Base-by-base conservation (phyloP, 164 flowering plant species). In the Kalanchoe fedtschenkoi region DNA sequence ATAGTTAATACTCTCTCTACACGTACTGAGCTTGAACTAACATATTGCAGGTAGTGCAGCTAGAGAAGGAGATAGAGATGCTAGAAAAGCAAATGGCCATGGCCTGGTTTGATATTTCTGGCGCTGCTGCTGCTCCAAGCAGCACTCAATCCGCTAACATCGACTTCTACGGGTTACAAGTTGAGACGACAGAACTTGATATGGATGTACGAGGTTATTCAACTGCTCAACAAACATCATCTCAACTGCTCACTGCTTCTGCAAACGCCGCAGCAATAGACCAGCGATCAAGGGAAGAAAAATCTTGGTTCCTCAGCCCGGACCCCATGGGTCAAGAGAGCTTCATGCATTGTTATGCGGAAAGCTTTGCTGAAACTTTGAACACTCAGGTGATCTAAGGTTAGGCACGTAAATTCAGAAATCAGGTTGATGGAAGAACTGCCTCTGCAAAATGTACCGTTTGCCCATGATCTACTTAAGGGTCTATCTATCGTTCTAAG, bases 121-220 rank as follows among this genome's bases (percentile, higher is more conserved):
- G 28, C 30, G 8, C 29, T 21, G 28, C 28, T 7, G 2, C 28
- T 42, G 46, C 5, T 24, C 14, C 55, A 5, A 47, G 55, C 24
- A 28, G 55, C 24, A 28, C 55, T 22, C 14, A 24, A 10, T 47
- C 55, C 2, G 21, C 19, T 47, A 47, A 47, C 29, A n/a, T n/a
- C n/a, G 28, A 47, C 55, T 47, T 47, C 2, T 22, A 29, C 13
- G 28, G 29, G 55, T 19, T n/a, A n/a, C n/a, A n/a, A n/a, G n/a
- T n/a, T n/a, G n/a, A n/a, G n/a, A n/a, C n/a, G n/a, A n/a, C 13
- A 47, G 55, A 47, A 47, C 19, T 47, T 24, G 55, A 47, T 47
- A 6, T 47, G 28, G 55, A 47, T 47, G 55, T 24, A 22, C 55
- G 11, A 22, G 29, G 55, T 47, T 47, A 21, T 7, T 7, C 13